Evolutionary conservation across 768 basidiomycete genomes (phyloP).

Genomic region (Tylopilus subfusipes): DNA sequence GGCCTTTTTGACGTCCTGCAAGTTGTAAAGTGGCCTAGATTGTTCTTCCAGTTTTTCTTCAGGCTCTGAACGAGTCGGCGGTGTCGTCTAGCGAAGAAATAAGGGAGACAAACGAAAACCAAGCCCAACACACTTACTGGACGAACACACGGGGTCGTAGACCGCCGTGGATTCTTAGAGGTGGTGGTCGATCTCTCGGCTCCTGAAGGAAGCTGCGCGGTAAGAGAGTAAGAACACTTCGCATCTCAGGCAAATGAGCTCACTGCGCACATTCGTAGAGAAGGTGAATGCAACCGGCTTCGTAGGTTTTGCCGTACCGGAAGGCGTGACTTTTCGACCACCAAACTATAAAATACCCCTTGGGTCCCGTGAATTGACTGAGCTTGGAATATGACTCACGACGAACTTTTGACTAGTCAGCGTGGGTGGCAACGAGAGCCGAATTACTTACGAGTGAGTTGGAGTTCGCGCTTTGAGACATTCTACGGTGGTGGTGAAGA

Average conservation of each 20-base stretch:
- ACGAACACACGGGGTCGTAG: neutral
- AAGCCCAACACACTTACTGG: neutral
- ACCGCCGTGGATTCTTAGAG: neutral
- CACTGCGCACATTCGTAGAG: neutral
- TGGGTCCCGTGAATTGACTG: neutral
- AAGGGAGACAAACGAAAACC: neutral
- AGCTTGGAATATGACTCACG: neutral
- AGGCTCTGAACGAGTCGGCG: neutral
- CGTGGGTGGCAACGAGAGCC: neutral
- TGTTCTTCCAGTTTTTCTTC: neutral
- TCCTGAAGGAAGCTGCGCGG: no score
- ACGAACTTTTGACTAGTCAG: neutral
- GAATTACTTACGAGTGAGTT: neutral
- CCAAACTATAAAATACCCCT: slow-evolving; percentile 3
- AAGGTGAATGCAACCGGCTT: slow-evolving; percentile 6
- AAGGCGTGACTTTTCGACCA: neutral
- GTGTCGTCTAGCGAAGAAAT: neutral
- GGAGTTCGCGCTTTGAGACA: neutral
- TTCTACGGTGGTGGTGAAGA: neutral
- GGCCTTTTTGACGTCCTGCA: slow-evolving; percentile 6
- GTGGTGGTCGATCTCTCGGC: no score
- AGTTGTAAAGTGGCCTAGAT: slow-evolving; percentile 1
- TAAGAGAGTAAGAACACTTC: neutral
- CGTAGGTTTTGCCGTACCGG: neutral
- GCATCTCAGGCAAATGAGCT: neutral